These are phyloP conservation scores for Colletotrichum abscissum DNA, from an alignment of 2,329 filamentous ascomycete species.

Conservation along the genomic window DNA sequence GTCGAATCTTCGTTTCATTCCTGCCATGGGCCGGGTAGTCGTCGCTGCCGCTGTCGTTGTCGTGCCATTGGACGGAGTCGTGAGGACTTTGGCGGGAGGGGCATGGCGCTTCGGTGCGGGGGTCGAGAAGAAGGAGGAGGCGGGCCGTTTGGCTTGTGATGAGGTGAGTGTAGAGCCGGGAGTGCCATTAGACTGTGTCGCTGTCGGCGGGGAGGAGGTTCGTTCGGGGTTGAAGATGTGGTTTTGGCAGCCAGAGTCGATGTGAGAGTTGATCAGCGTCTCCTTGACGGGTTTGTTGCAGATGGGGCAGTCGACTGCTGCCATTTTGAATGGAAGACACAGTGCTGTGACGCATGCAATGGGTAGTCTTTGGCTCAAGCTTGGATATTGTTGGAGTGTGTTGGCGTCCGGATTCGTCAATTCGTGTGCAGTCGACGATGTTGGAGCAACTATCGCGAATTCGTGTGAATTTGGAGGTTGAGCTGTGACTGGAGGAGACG, in stretches of 20 bases:
- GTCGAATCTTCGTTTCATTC: slow-evolving; percentile 64
- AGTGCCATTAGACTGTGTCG: slow-evolving; percentile 40
- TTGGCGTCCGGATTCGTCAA: background rate
- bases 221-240: slow-evolving; percentile 68
- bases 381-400: no score
- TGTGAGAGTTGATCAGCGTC: slow-evolving; percentile 85
- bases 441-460: background rate
- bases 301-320: slow-evolving; percentile 79
- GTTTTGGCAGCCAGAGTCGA: slow-evolving; percentile 83
- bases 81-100: slow-evolving; percentile 45
- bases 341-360: background rate
- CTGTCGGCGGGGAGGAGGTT: slow-evolving; percentile 42
- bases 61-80: slow-evolving; percentile 48
- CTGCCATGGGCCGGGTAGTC: slow-evolving; percentile 43
- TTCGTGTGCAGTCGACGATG: background rate
- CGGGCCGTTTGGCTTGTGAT: slow-evolving; percentile 62
- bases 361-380: no score
- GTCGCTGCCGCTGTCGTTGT: slow-evolving; percentile 36
- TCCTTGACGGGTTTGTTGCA: slow-evolving; percentile 80
- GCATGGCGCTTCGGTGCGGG: slow-evolving; percentile 67
- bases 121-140: slow-evolving; percentile 70
- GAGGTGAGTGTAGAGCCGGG: slow-evolving; percentile 43
- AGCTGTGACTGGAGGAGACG: background rate
- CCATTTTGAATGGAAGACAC: slow-evolving; percentile 21
- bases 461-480: background rate